Percentiles rank a stretch among this genome's conserved stretches.
Evolutionary conservation across 1,284 basidiomycete genomes (phyloP).

Genomic region (Ganoderma sinense): DNA sequence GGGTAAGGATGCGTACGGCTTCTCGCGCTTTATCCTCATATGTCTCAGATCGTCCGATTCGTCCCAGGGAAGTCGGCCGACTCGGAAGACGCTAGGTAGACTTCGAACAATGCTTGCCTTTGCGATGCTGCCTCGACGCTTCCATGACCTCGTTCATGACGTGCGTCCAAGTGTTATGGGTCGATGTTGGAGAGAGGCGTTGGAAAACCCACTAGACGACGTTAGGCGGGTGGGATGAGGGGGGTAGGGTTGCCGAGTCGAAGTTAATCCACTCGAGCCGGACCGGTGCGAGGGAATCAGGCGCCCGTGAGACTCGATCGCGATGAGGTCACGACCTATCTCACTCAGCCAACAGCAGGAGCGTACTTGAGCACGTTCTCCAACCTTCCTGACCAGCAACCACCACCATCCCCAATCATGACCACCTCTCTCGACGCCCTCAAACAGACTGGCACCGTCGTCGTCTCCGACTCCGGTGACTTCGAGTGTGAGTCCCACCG

Average conservation of each 20-base stretch:
- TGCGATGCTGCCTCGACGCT: not conserved
- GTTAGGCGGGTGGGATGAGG: no score
- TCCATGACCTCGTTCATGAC: not conserved
- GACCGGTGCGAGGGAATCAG: slow-evolving; percentile 10
- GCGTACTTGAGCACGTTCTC: slow-evolving; percentile 22
- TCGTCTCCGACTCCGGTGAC: slow-evolving; percentile 94
- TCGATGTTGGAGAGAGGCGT: not conserved
- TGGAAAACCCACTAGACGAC: not conserved
- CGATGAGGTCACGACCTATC: slow-evolving; percentile 32
- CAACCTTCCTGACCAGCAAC: slow-evolving; percentile 20
- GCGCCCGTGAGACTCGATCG: slow-evolving; percentile 23
- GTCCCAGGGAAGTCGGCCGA: not conserved
- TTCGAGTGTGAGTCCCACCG: slow-evolving; percentile 69
- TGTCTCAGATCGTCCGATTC: not conserved
- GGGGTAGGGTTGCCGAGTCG: no score
- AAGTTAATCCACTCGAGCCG: not conserved
- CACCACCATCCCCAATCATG: slow-evolving; percentile 59
- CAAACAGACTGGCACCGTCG: slow-evolving; percentile 91
- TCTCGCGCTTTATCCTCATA: not conserved
- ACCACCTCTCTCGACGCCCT: slow-evolving; percentile 88
- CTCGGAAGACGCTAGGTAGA: not conserved
- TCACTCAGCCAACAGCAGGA: slow-evolving; percentile 29
- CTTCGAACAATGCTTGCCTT: not conserved
- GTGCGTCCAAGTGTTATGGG: no score
- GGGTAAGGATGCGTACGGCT: not conserved